These are phyloP conservation scores for button mushroom (Agaricus bisporus) DNA, from an alignment of 768 basidiomycete genomes.

Conservation along the genomic window DNA sequence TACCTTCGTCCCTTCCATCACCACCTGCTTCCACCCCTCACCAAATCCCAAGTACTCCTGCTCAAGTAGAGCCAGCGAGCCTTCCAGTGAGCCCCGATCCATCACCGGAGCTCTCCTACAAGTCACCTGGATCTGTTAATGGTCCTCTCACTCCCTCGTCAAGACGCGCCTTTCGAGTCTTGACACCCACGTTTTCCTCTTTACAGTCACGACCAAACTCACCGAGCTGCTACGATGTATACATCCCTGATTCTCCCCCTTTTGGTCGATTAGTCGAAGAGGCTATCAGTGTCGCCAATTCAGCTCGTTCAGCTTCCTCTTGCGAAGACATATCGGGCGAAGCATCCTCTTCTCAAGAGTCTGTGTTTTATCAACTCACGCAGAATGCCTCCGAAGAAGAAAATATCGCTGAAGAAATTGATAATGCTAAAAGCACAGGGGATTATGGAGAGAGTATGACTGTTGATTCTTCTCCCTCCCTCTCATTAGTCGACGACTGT, in stretches of 20 bases:
- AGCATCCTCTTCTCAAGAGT: slow-evolving; percentile 23
- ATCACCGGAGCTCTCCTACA: neutral
- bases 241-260: slow-evolving; percentile 11
- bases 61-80: neutral
- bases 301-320: neutral
- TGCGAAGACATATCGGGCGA: slow-evolving; percentile 8
- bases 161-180: neutral
- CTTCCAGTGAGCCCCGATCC: neutral
- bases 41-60: neutral
- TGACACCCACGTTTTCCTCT: slow-evolving; percentile 19
- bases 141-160: slow-evolving; percentile 3
- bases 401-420: neutral
- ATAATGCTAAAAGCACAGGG: neutral
- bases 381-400: slow-evolving; percentile 26
- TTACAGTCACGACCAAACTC: slow-evolving; percentile 20
- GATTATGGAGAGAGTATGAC: neutral
- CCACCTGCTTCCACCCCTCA: slow-evolving; percentile 12
- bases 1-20: slow-evolving; percentile 9
- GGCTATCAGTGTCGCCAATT: slow-evolving; percentile 3
- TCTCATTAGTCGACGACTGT: neutral
- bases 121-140: neutral
- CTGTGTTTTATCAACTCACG: slow-evolving; percentile 44
- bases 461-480: neutral
- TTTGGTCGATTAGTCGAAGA: slow-evolving; percentile 12
- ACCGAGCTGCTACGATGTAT: neutral